phyloP scores from a whole-genome alignment of 768 basidiomycete genomes.

The Terana coerulea region DNA sequence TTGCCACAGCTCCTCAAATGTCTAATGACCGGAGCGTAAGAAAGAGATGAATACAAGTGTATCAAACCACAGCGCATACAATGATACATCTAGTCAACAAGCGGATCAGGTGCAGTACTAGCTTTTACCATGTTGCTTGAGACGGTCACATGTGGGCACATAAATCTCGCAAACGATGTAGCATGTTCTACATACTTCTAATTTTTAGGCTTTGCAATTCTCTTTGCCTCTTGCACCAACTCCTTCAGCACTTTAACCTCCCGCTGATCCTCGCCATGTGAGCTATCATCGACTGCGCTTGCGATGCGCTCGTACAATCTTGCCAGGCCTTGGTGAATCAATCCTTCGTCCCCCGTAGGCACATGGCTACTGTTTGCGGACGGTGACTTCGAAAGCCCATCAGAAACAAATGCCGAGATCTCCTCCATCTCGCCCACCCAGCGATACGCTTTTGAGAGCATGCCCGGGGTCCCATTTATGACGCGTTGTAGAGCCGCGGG shows the following conservation, averaged over 20 bases:
- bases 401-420: slow-evolving; percentile 48
- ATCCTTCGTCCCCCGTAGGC: slow-evolving; percentile 31
- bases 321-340: slow-evolving; percentile 46
- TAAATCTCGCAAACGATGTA: not conserved
- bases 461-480: slow-evolving; percentile 36
- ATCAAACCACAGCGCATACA: too few species aligned
- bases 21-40: too few species aligned
- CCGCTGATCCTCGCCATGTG: slow-evolving; percentile 12
- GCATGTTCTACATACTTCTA: not conserved
- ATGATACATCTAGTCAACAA: too few species aligned
- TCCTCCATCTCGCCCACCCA: slow-evolving; percentile 65
- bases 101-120: too few species aligned
- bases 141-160: too few species aligned
- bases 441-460: slow-evolving; percentile 62
- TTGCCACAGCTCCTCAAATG: too few species aligned
- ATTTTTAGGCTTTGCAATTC: slow-evolving; percentile 16
- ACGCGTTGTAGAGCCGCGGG: slow-evolving; percentile 40
- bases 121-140: too few species aligned
- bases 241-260: slow-evolving; percentile 39
- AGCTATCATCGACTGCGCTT: slow-evolving; percentile 31
- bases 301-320: slow-evolving; percentile 43
- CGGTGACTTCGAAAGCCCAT: slow-evolving; percentile 7
- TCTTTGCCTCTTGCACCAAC: slow-evolving; percentile 46
- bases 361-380: not conserved
- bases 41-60: too few species aligned